Conservation (phyloP, 768 basidiomycete genomes). For the Coprinellus micaceus region DNA sequence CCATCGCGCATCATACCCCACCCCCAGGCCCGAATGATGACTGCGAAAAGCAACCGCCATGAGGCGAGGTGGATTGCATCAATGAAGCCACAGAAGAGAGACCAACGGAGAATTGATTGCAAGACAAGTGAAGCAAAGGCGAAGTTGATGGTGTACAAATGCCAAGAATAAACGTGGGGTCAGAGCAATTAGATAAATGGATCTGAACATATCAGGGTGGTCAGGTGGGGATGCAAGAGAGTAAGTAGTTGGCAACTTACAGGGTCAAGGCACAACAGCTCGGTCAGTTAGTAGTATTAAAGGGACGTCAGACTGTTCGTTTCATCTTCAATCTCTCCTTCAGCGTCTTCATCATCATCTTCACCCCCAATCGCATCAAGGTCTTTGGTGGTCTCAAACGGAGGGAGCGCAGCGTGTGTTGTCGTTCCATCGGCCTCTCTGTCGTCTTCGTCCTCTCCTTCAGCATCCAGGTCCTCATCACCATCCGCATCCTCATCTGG, state of each 20-base stretch:
- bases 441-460: slow-evolving; percentile 2
- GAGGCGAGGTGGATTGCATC: neutral
- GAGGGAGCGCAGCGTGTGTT: neutral
- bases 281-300: too few relatives aligned
- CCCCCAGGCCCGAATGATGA: neutral
- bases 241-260: too few relatives aligned
- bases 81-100: neutral
- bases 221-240: too few relatives aligned
- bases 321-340: slow-evolving; percentile 33
- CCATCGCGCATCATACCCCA: neutral
- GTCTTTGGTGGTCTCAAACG: slow-evolving; percentile 3
- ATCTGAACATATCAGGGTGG: too few relatives aligned
- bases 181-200: too few relatives aligned
- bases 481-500: slow-evolving; percentile 21
- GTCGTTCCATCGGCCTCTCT: slow-evolving; percentile 12
- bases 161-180: too few relatives aligned
- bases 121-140: neutral
- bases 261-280: too few relatives aligned
- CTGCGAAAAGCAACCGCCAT: neutral
- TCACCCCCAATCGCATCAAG: slow-evolving; percentile 12
- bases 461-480: slow-evolving; percentile 12
- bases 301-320: slow-evolving; percentile 9
- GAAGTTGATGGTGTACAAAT: too few relatives aligned
- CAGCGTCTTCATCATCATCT: slow-evolving; percentile 27
- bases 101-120: neutral